Evolutionary conservation across 805 yeast species (phyloP), one percentile per base, ranked within the genome.

Genomic region (Wickerhamomyces sydowiorum): DNA sequence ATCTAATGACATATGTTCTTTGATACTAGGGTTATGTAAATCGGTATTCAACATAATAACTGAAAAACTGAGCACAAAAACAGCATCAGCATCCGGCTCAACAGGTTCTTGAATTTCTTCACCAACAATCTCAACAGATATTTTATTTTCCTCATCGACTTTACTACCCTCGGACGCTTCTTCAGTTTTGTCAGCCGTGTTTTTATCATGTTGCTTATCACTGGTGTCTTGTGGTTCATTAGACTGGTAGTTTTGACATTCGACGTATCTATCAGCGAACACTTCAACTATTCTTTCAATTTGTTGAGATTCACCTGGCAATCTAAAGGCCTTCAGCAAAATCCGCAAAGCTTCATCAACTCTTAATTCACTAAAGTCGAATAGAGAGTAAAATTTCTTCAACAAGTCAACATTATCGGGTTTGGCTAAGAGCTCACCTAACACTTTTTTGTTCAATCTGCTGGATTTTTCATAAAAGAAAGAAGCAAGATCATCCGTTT

Each of bases 301-400:
- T 61, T 88, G 96, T 57, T 89, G 98, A 0, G 97, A 85, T 64
- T 93, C 99, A 45, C 99, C 99, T 1, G 98, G 98, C 38, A 93
- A 71, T 60, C 99, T 76, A 58, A 93, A 91, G 18, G 85, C 76
- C 43, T 86, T 84, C 50, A 95, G 69, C 45, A 93, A 62, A 42
- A 86, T 72, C 54, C 99, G 75, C 40, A 93, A 68, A 0, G 96
- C 96, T 62, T 91, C 97, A 61, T 93, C 99, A 3, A 95, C 91
- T 55, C 99, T 72, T 51, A 85, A 67, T 17, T 77, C 83, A 29
- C 70, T 67, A 58, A 90, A 90, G 43, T 90, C 91, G 59, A 91
- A 83, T 41, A 79, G 61, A 1, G 69, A 67, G 49, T 91, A 75
- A 56, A 88, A 93, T 37, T 74, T 67, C 38, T 69, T 69, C 49